These are phyloP conservation scores for Ustilago hordei DNA, from an alignment of 1,284 basidiomycete genomes.

Conservation along the genomic window DNA sequence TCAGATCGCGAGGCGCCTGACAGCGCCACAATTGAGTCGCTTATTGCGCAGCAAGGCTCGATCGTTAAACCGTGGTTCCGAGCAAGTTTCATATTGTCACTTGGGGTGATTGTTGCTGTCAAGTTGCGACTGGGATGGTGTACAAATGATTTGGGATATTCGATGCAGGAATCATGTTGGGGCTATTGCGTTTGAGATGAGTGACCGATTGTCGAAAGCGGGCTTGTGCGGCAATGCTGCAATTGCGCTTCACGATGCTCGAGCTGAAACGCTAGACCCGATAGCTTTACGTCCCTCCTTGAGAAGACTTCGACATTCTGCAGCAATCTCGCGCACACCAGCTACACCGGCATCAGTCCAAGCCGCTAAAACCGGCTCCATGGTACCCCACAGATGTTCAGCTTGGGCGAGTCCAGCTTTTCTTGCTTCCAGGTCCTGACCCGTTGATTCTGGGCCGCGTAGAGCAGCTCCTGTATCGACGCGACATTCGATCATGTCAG, in stretches of 20 bases:
- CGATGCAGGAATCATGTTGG: neutral
- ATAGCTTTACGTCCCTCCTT: constrained; percentile 46
- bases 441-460: neutral
- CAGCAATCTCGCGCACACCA: constrained; percentile 54
- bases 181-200: neutral
- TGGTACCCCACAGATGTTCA: constrained; percentile 54
- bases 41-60: neutral
- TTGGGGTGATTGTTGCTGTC: neutral
- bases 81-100: neutral
- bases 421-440: constrained; percentile 10
- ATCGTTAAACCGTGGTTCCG: neutral
- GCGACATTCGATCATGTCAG: constrained; percentile 45
- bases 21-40: neutral
- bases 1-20: neutral
- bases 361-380: constrained; percentile 54
- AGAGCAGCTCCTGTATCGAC: neutral
- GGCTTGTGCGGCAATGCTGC: neutral
- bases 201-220: neutral
- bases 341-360: constrained; percentile 57
- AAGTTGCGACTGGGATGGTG: neutral
- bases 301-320: constrained; percentile 53
- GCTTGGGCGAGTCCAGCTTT: constrained; percentile 48
- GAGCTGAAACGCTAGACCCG: neutral
- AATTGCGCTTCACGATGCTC: neutral
- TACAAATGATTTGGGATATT: neutral